Conservation (phyloP, 2,329 filamentous ascomycete species). For the Phialemoniopsis sp. region DNA sequence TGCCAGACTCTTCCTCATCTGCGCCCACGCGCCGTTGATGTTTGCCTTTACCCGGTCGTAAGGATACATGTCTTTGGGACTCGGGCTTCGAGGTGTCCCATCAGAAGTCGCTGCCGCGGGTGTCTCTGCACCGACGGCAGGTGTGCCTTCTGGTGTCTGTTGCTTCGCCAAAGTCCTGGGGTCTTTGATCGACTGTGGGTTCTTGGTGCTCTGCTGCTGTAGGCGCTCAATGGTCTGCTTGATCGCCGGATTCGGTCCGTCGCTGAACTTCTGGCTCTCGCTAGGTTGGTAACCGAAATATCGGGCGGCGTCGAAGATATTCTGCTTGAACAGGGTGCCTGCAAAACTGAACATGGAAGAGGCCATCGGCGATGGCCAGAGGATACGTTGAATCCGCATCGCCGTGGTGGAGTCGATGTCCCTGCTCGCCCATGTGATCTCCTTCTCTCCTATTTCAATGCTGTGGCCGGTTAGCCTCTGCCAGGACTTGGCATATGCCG, state of each 20-base stretch:
- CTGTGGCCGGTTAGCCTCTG: slow-evolving; percentile 27
- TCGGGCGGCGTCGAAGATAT: slow-evolving; percentile 35
- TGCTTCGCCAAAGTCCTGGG: slow-evolving; percentile 5
- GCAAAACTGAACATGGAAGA: slow-evolving; percentile 48
- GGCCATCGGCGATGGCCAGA: slow-evolving; percentile 50
- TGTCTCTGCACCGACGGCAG: slow-evolving; percentile 2
- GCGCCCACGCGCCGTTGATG: slow-evolving; percentile 26
- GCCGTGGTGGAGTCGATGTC: slow-evolving; percentile 44
- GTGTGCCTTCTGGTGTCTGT: slow-evolving; percentile 9
- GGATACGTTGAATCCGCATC: slow-evolving; percentile 37
- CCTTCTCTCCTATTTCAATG: slow-evolving; percentile 43
- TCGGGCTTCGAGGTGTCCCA: slow-evolving; percentile 5
- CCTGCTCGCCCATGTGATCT: slow-evolving; percentile 40
- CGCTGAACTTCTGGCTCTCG: slow-evolving; percentile 2
- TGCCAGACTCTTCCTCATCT: slow-evolving; percentile 27
- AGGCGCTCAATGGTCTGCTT: slow-evolving; percentile 22
- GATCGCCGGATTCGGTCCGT: slow-evolving; percentile 20
- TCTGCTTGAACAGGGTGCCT: slow-evolving; percentile 40
- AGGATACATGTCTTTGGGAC: slow-evolving; percentile 12
- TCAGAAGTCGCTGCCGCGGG: slow-evolving; percentile 11
- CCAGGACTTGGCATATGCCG: slow-evolving; percentile 6
- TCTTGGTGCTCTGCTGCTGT: slow-evolving; percentile 13
- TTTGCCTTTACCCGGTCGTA: slow-evolving; percentile 12
- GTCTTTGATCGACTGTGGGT: slow-evolving; percentile 13
- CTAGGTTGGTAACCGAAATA: slow-evolving; percentile 37